Evolutionary conservation across 2,329 filamentous ascomycete species (phyloP).

Genomic region (Ceratocystis ficicola): DNA sequence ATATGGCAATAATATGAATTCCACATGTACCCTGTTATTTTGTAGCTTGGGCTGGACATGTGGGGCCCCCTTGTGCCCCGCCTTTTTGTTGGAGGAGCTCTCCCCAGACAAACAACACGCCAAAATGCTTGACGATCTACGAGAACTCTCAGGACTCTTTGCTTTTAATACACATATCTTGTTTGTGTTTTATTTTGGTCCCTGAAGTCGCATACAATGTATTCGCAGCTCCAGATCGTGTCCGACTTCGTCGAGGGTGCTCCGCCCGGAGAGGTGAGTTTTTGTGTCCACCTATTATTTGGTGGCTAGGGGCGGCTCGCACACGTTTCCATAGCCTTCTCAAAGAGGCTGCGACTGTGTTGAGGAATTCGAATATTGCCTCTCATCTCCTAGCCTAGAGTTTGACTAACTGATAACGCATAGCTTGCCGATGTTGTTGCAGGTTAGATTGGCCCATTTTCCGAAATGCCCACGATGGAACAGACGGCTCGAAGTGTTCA

Average conservation of each 20-base stretch:
- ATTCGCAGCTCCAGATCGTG: conserved; percentile 19
- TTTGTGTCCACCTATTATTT: neutral
- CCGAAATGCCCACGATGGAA: neutral
- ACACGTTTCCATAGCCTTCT: conserved; percentile 11
- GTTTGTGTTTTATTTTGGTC: neutral
- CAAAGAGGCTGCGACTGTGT: conserved; percentile 3
- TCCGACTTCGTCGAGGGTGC: conserved; percentile 21
- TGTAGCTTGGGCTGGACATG: neutral
- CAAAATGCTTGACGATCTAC: neutral
- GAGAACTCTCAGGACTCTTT: neutral
- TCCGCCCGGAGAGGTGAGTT: conserved; percentile 21
- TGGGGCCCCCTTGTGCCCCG: neutral
- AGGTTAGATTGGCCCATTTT: conserved; percentile 18
- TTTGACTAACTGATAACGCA: conserved; percentile 16
- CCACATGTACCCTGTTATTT: conserved; percentile 2
- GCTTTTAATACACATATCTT: neutral
- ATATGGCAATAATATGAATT: neutral
- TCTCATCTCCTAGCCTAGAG: neutral
- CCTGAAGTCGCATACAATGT: conserved; percentile 10
- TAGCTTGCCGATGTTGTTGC: conserved; percentile 22
- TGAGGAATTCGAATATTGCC: neutral
- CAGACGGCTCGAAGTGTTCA: neutral
- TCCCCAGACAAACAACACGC: neutral
- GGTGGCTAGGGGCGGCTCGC: neutral
- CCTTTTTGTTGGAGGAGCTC: conserved; percentile 4